Conservation (phyloP, 768 basidiomycete species). For the Auriscalpium microsporum region DNA sequence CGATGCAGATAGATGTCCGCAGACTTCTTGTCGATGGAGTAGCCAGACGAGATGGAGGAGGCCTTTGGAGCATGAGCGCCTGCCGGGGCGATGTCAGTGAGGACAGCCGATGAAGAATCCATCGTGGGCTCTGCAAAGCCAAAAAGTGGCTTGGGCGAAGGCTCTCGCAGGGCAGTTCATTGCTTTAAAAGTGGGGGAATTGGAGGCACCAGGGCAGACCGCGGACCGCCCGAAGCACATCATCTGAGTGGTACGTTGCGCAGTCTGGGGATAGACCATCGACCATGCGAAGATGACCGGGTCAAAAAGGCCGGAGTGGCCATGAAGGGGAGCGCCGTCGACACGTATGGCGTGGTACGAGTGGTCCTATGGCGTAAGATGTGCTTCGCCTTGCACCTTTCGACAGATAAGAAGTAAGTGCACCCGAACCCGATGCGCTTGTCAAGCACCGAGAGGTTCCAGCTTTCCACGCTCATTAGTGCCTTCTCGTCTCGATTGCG, state of each 20-base stretch:
- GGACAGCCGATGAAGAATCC: background rate
- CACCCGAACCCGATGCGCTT: too few species aligned
- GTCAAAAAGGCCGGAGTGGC: background rate
- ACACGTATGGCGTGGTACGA: background rate
- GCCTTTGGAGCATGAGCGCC: background rate
- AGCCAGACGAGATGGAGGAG: background rate
- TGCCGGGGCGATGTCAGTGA: background rate
- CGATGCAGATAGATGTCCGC: background rate
- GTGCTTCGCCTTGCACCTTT: background rate
- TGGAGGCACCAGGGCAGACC: slow-evolving; percentile 1
- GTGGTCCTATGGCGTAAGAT: slow-evolving; percentile 1
- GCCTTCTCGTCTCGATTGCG: too few species aligned
- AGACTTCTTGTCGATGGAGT: background rate
- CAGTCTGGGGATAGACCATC: background rate
- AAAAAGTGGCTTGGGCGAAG: too few species aligned
- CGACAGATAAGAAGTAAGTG: background rate
- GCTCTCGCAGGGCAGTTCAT: background rate
- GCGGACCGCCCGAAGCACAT: background rate
- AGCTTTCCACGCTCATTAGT: too few species aligned
- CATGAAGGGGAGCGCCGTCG: too few species aligned
- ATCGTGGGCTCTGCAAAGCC: too few species aligned
- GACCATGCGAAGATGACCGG: background rate
- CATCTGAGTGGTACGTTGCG: background rate
- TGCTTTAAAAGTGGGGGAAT: background rate
- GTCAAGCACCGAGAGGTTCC: too few species aligned